Conservation (phyloP, 163 green algal genomes). For the Prototheca wickerhamii region DNA sequence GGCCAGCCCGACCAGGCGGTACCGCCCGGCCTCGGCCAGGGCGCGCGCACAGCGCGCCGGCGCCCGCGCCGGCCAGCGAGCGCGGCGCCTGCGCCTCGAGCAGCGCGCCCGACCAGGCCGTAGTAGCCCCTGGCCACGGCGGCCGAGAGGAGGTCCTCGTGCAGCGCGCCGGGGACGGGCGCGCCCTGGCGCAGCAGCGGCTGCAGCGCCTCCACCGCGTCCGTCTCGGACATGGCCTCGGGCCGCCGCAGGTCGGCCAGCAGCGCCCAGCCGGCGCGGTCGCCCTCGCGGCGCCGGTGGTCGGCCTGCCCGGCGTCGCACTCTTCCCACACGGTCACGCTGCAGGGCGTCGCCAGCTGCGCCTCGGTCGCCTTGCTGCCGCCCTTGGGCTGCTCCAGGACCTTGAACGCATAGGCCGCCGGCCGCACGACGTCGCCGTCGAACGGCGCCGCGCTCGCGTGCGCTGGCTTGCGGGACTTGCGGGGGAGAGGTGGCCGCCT, state of each 20-base stretch:
- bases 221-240: background rate
- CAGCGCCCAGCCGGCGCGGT: background rate
- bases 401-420: too few relatives aligned
- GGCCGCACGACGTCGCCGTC: too few relatives aligned
- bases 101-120: background rate
- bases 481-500: too few relatives aligned
- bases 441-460: too few relatives aligned
- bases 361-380: too few relatives aligned
- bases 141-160: background rate
- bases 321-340: background rate
- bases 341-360: background rate
- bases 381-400: too few relatives aligned
- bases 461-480: too few relatives aligned
- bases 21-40: conserved; percentile 6
- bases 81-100: conserved; percentile 10
- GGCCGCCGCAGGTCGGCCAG: background rate
- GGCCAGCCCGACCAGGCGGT: conserved; percentile 4
- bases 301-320: background rate
- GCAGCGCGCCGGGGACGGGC: background rate
- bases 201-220: background rate
- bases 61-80: conserved; percentile 6
- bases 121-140: background rate
- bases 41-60: conserved; percentile 9
- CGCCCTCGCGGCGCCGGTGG: background rate
- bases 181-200: too few relatives aligned